Percentiles rank a stretch among this genome's conserved stretches.
phyloP scores from a whole-genome alignment of 345 rosid genomes.

The Eutrema yunnanense region DNA sequence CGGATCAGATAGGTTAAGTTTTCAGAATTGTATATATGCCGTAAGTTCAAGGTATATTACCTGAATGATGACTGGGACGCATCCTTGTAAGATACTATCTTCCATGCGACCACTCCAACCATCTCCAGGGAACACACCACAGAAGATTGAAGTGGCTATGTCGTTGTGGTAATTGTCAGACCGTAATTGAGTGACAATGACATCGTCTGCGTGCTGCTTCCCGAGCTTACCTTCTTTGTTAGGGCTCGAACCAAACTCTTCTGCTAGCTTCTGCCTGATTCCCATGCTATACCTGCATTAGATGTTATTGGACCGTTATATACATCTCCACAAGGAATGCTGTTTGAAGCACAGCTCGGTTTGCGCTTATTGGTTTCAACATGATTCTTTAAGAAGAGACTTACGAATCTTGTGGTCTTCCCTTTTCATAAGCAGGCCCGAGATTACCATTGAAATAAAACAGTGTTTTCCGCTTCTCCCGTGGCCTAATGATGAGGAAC shows the following conservation, averaged over 20 bases:
- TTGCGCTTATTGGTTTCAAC: background rate
- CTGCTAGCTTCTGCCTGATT: slow-evolving; percentile 80
- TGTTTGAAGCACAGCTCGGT: background rate
- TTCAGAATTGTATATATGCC: background rate
- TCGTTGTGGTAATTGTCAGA: slow-evolving; percentile 58
- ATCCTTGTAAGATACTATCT: slow-evolving; percentile 94
- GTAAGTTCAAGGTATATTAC: slow-evolving; percentile 38
- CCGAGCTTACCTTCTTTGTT: slow-evolving; percentile 90
- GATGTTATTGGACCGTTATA: slow-evolving; percentile 1
- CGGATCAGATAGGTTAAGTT: background rate
- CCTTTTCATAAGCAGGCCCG: slow-evolving; percentile 74
- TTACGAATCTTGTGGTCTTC: slow-evolving; percentile 93
- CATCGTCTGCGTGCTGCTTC: slow-evolving; percentile 74
- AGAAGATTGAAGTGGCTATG: slow-evolving; percentile 75
- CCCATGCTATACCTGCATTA: slow-evolving; percentile 92
- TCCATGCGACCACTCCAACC: slow-evolving; percentile 99
- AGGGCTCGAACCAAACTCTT: slow-evolving; percentile 93
- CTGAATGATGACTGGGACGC: slow-evolving; percentile 96
- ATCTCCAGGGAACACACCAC: slow-evolving; percentile 97
- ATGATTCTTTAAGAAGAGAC: slow-evolving; percentile 26
- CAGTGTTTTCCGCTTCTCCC: slow-evolving; percentile 66
- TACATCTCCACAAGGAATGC: background rate
- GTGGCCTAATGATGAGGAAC: slow-evolving; percentile 45
- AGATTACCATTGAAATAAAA: slow-evolving; percentile 97
- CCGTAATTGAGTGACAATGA: slow-evolving; percentile 64